These are phyloP conservation scores for Dryadomyces quercus-mongolicae DNA, from an alignment of 2,329 filamentous ascomycete genomes.

Conservation along the genomic window DNA sequence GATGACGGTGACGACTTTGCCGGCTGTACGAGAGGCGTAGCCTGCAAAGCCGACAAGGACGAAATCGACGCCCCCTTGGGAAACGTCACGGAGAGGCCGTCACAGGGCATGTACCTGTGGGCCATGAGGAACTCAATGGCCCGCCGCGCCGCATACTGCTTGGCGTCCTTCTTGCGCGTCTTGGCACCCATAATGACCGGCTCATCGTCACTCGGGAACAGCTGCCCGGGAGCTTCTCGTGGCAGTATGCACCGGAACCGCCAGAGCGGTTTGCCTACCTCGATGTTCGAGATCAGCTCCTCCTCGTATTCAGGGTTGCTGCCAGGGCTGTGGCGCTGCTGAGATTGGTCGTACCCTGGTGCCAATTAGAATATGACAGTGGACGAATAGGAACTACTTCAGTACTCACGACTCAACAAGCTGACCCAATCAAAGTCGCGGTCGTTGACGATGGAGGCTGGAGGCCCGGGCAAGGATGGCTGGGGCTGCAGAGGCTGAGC, in stretches of 20 bases:
- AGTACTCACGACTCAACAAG: slow-evolving; percentile 22
- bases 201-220: slow-evolving; percentile 12
- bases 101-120: slow-evolving; percentile 17
- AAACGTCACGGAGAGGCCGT: slow-evolving; percentile 7
- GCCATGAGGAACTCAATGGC: slow-evolving; percentile 29
- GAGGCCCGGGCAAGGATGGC: background rate
- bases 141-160: slow-evolving; percentile 37
- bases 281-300: slow-evolving; percentile 6
- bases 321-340: slow-evolving; percentile 4
- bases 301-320: slow-evolving; percentile 13
- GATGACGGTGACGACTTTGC: background rate
- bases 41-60: no score
- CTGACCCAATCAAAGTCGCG: slow-evolving; percentile 26
- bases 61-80: background rate
- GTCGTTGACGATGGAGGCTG: background rate
- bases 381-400: background rate
- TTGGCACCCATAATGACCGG: background rate
- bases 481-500: background rate
- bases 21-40: background rate
- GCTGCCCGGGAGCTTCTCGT: slow-evolving; percentile 12
- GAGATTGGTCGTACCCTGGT: slow-evolving; percentile 19
- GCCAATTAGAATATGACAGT: background rate
- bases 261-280: slow-evolving; percentile 12
- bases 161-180: slow-evolving; percentile 38
- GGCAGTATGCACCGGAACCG: slow-evolving; percentile 15